Percentiles rank a stretch among this genome's conserved stretches.
phyloP scores from a whole-genome alignment of 2,329 filamentous ascomycete genomes.

The Pseudogymnoascus sp. region DNA sequence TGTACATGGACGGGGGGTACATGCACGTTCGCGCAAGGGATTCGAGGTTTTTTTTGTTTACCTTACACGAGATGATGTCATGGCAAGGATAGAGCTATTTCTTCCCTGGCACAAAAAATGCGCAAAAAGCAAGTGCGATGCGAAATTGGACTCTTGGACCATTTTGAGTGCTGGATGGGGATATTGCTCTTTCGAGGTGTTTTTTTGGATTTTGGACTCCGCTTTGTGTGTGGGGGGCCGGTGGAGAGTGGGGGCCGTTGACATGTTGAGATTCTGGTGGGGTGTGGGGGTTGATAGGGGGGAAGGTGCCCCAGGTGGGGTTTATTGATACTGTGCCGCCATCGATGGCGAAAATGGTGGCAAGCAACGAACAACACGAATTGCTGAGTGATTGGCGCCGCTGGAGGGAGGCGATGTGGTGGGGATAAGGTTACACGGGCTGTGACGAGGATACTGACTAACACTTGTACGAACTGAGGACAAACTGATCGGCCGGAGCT shows the following conservation, averaged over 20 bases:
- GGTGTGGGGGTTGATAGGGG: background rate
- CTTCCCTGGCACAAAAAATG: background rate
- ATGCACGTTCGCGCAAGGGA: conserved; percentile 1
- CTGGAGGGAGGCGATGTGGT: background rate
- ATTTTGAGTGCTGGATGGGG: background rate
- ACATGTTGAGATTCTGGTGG: conserved; percentile 5
- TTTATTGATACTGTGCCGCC: conserved; percentile 1
- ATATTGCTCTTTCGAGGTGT: background rate
- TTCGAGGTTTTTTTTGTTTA: background rate
- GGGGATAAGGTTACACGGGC: conserved; percentile 6
- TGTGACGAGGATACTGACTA: background rate
- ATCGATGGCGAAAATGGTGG: conserved; percentile 3
- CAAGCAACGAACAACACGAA: background rate
- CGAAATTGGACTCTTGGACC: background rate
- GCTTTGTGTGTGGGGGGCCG: background rate
- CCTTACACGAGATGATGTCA: background rate
- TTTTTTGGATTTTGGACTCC: background rate
- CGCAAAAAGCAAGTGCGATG: background rate
- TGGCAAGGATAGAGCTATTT: background rate
- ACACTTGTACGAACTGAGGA: background rate
- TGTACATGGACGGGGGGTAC: background rate
- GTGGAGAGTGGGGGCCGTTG: background rate
- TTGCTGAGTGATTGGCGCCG: background rate
- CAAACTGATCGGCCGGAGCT: background rate
- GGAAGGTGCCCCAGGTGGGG: background rate